Conservation (phyloP, 164 flowering plant genomes). For the Vitis riparia region DNA sequence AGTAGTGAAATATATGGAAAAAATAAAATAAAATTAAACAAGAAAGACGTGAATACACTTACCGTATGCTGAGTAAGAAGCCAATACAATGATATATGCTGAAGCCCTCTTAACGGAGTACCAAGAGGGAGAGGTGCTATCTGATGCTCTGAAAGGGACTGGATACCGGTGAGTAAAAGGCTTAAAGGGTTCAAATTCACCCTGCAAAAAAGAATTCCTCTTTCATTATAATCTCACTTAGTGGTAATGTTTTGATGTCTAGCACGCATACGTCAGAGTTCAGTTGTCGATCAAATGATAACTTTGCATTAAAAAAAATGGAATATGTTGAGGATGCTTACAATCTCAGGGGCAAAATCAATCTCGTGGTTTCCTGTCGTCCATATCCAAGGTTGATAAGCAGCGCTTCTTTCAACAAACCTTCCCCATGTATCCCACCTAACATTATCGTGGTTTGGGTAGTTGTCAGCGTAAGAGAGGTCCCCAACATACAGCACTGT, state of each 20-base stretch:
- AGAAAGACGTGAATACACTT: background rate
- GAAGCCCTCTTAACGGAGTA: slow-evolving; percentile 77
- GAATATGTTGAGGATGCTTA: slow-evolving; percentile 19
- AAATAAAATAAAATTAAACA: no score
- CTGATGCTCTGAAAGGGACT: slow-evolving; percentile 50
- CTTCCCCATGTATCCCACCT: slow-evolving; percentile 80
- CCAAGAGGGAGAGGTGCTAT: slow-evolving; percentile 56
- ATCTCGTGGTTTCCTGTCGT: slow-evolving; percentile 71
- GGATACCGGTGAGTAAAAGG: slow-evolving; percentile 49
- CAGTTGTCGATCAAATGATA: no score
- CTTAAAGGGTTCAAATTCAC: slow-evolving; percentile 56
- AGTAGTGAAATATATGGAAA: no score
- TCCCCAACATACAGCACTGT: slow-evolving; percentile 60
- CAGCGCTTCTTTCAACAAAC: slow-evolving; percentile 55
- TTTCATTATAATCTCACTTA: no score
- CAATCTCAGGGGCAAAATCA: slow-evolving; percentile 61
- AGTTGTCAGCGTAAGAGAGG: slow-evolving; percentile 62
- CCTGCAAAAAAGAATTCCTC: slow-evolving; percentile 31
- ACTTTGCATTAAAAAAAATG: no score
- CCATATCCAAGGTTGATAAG: slow-evolving; percentile 81
- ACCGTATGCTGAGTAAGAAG: slow-evolving; percentile 68
- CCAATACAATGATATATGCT: slow-evolving; percentile 62
- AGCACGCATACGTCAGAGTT: no score
- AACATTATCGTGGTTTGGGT: slow-evolving; percentile 44
- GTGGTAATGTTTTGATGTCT: no score